These are phyloP conservation scores for Aspergillus fumigatiaffinis DNA, from an alignment of 2,329 filamentous ascomycete species.

Conservation along the genomic window DNA sequence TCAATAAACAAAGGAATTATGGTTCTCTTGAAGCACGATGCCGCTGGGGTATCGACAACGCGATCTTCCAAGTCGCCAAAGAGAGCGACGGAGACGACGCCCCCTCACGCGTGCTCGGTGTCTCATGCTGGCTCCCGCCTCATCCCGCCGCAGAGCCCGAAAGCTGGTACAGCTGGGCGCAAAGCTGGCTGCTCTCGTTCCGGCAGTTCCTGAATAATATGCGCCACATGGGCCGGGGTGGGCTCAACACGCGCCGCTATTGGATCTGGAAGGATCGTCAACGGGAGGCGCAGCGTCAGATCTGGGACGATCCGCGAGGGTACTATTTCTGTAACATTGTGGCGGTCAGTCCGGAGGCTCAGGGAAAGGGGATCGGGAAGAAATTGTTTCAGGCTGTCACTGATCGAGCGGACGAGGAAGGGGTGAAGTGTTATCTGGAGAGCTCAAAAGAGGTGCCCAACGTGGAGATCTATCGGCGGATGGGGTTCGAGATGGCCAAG, in stretches of 20 bases:
- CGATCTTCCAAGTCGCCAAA: slow-evolving; percentile 68
- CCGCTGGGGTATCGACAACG: slow-evolving; percentile 69
- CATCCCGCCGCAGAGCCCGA: slow-evolving; percentile 46
- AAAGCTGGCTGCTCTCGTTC: slow-evolving; percentile 61
- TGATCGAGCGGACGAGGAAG: slow-evolving; percentile 59
- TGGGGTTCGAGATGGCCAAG: slow-evolving; percentile 64
- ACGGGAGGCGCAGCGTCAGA: slow-evolving; percentile 55
- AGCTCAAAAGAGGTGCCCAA: slow-evolving; percentile 66
- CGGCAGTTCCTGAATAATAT: slow-evolving; percentile 64
- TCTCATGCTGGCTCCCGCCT: slow-evolving; percentile 71
- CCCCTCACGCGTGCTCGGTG: slow-evolving; percentile 57
- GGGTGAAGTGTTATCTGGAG: slow-evolving; percentile 65
- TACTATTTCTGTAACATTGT: slow-evolving; percentile 79
- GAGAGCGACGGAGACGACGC: slow-evolving; percentile 34
- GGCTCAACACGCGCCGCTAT: slow-evolving; percentile 63
- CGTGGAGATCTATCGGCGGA: slow-evolving; percentile 65
- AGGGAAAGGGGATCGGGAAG: slow-evolving; percentile 64
- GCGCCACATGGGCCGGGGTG: slow-evolving; percentile 60
- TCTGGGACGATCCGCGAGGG: slow-evolving; percentile 65
- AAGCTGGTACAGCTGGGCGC: slow-evolving; percentile 62
- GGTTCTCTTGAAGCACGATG: slow-evolving; percentile 63
- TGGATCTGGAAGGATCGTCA: slow-evolving; percentile 73
- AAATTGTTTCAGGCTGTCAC: slow-evolving; percentile 63
- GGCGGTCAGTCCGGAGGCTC: slow-evolving; percentile 62
- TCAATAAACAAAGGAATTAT: slow-evolving; percentile 57